Base-by-base conservation (phyloP, 768 basidiomycete genomes). In the Amanita subjunquillea region DNA sequence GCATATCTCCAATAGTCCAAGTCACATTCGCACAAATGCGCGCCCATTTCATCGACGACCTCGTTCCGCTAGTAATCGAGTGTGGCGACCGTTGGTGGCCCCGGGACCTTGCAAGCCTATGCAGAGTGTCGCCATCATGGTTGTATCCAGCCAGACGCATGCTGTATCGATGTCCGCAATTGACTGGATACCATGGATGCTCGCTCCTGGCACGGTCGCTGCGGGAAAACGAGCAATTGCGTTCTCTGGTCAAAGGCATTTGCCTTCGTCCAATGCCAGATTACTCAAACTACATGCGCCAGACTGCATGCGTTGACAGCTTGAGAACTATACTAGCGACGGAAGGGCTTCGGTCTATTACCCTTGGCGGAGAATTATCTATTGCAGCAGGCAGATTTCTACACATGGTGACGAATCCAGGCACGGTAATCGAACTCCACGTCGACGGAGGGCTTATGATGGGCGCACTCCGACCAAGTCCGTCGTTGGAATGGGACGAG, bases 401-500 rank as follows among this genome's bases (percentile, higher is more conserved):
- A 44, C 69, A 70, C 36, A 59, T 65, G 51, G 59, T 80, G 40
- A 58, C 59, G 36, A 66, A 71, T 59, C 65, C 76, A 48, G 68
- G 75, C 15, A 54, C 62, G 15, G 59, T 82, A 13, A 63, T 61
- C 42, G 66, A 71, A 34, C 60, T 80, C 15, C 72, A 72, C 45
- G 67, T 80, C 55, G 74, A 80, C 59, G 80, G 78, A 7, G 67
- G 63, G 44, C 54, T 67, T 47, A 50, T 70, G 10, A 51, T 55
- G n/a, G 50, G 60, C 39, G 60, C 61, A 22, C 50, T 67, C 34
- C 55, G 55, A 47, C 48, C 56, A 15, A 61, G 55, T 23, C 66
- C 75, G 1, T 76, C 76, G 15, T 59, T 82, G 57, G 72, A 74
- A 56, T 80, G 79, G 78, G 76, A 79, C 57, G 76, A 79, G 48